These are phyloP conservation scores for Eimeria nieschulzi DNA, from an alignment of 169 alveolate species.

Conservation along the genomic window DNA sequence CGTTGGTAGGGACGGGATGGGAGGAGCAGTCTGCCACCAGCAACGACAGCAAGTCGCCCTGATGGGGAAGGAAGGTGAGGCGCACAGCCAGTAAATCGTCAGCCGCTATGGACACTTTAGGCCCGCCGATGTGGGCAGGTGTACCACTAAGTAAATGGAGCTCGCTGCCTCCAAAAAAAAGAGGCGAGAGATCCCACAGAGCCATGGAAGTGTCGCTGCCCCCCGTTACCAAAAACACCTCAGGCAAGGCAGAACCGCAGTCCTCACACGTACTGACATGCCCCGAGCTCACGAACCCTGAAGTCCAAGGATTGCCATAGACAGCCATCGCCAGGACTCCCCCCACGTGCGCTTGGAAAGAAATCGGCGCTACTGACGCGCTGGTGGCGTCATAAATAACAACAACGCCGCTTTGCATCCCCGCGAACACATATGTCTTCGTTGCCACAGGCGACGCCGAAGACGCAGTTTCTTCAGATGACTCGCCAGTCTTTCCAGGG, in stretches of 20 bases:
- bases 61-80: slow-evolving; percentile 66
- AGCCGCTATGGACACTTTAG: slow-evolving; percentile 61
- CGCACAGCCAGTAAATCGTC: slow-evolving; percentile 63
- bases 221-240: slow-evolving; percentile 62
- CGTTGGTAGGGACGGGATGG: not conserved
- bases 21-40: slow-evolving; percentile 25
- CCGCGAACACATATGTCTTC: slow-evolving; percentile 56
- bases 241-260: slow-evolving; percentile 62
- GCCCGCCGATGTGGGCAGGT: slow-evolving; percentile 35
- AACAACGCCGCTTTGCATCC: slow-evolving; percentile 66
- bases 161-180: slow-evolving; percentile 61
- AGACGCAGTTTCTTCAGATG: not conserved
- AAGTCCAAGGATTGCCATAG: slow-evolving; percentile 12
- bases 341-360: slow-evolving; percentile 73
- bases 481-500: not conserved
- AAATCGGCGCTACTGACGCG: slow-evolving; percentile 61
- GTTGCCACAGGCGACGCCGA: slow-evolving; percentile 41
- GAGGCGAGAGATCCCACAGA: slow-evolving; percentile 69
- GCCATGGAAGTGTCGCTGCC: slow-evolving; percentile 76
- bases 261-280: slow-evolving; percentile 31
- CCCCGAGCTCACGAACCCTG: slow-evolving; percentile 35
- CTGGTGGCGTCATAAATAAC: slow-evolving; percentile 62
- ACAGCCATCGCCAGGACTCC: slow-evolving; percentile 73
- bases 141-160: slow-evolving; percentile 60
- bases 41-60: slow-evolving; percentile 75